Conservation (phyloP, 345 rosid species). For the Populus nigra region DNA sequence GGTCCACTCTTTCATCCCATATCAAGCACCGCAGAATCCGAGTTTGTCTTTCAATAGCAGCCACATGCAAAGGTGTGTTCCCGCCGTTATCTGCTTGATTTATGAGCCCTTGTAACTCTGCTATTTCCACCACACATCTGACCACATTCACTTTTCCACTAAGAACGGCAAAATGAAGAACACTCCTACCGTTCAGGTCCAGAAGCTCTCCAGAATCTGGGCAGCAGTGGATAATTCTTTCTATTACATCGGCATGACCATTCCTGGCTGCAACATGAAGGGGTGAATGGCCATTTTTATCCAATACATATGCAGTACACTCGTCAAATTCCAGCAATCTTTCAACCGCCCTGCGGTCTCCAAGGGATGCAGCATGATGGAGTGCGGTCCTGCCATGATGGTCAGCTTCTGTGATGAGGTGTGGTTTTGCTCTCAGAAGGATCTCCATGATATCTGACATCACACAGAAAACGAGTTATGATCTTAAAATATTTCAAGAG, state of each 20-base stretch:
- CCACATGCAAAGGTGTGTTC: not conserved
- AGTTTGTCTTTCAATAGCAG: not conserved
- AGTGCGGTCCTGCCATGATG: not conserved
- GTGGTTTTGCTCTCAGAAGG: not conserved
- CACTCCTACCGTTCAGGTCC: not conserved
- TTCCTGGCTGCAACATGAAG: not conserved
- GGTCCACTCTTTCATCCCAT: not conserved
- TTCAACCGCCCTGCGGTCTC: not conserved
- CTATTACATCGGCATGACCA: not conserved
- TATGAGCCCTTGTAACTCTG: not conserved
- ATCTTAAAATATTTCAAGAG: not conserved
- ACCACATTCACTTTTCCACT: not conserved
- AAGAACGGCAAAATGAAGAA: not conserved
- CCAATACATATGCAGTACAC: not conserved
- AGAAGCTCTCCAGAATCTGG: constrained; percentile 5
- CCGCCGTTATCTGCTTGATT: not conserved
- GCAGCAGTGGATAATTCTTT: not conserved
- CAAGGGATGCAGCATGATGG: not conserved
- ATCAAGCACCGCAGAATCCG: not conserved
- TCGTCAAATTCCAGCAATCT: not conserved
- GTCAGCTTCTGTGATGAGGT: no score
- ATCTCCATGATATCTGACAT: not conserved
- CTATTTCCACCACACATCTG: not conserved
- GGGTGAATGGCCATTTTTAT: not conserved
- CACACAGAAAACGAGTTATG: not conserved